These are phyloP conservation scores for Perkinsela sp. DNA, from an alignment of 208 protist genomes.

Conservation along the genomic window DNA sequence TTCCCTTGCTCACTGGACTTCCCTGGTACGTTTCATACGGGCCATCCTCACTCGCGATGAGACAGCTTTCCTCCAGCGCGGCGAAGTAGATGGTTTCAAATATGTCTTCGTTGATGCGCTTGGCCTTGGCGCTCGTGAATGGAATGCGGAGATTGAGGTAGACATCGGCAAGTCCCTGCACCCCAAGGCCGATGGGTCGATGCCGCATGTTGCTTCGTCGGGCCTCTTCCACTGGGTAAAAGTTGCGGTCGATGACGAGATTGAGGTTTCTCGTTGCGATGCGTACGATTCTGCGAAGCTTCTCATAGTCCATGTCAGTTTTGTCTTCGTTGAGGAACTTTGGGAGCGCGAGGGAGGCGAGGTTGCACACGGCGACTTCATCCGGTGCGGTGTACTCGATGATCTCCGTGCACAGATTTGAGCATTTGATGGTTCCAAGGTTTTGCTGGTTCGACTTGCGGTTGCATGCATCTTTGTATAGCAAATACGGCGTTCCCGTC, in stretches of 20 bases:
- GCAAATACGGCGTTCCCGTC: slow-evolving; percentile 93
- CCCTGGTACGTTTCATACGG: slow-evolving; percentile 76
- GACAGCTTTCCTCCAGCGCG: slow-evolving; percentile 51
- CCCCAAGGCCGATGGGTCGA: slow-evolving; percentile 89
- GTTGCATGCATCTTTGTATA: slow-evolving; percentile 98
- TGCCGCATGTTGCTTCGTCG: slow-evolving; percentile 77
- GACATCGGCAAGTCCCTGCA: slow-evolving; percentile 93
- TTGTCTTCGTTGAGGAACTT: slow-evolving; percentile 65
- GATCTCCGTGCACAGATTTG: slow-evolving; percentile 97
- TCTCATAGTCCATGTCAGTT: slow-evolving; percentile 50
- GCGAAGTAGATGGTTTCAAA: slow-evolving; percentile 98
- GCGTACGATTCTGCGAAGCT: slow-evolving; percentile 64
- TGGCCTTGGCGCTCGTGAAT: slow-evolving; percentile 70
- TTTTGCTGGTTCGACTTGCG: slow-evolving; percentile 95
- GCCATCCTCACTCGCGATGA: slow-evolving; percentile 71
- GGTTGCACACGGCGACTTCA: slow-evolving; percentile 94
- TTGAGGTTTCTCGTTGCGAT: slow-evolving; percentile 85
- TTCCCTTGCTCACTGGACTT: slow-evolving; percentile 72
- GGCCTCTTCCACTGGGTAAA: slow-evolving; percentile 87
- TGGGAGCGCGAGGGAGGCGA: slow-evolving; percentile 89
- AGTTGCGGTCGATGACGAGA: slow-evolving; percentile 92
- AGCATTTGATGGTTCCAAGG: slow-evolving; percentile 91
- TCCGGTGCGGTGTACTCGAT: slow-evolving; percentile 86
- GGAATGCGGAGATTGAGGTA: slow-evolving; percentile 80
- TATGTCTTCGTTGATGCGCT: slow-evolving; percentile 82